Conservation (phyloP, 495 filamentous ascomycete species). For the Neurospora sp. region DNA sequence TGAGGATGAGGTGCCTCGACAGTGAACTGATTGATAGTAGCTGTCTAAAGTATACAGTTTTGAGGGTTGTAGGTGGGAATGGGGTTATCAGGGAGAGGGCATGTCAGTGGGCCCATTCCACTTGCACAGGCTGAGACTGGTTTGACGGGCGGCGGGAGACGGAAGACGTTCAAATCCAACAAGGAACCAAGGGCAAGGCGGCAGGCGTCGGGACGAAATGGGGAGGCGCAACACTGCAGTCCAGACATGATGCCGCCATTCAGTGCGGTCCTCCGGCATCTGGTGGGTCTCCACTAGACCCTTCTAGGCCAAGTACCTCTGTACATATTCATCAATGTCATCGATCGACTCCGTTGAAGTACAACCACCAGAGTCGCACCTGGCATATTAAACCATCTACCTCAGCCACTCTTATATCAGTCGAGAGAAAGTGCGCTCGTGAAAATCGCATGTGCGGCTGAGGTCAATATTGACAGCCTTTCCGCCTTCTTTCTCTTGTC, state of each 20-base stretch:
- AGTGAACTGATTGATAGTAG: neutral
- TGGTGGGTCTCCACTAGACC: neutral
- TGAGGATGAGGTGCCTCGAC: slow-evolving; percentile 9
- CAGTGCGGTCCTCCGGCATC: neutral
- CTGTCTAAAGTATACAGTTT: neutral
- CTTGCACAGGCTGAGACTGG: neutral
- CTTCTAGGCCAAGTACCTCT: neutral
- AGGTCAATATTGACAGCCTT: neutral
- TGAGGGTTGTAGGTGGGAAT: neutral
- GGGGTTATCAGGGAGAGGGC: neutral
- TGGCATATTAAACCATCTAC: neutral
- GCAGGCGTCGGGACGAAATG: slow-evolving; percentile 22
- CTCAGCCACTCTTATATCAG: neutral
- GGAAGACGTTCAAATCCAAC: slow-evolving; percentile 18
- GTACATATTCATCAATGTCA: neutral
- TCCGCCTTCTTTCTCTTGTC: neutral
- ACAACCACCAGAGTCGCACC: neutral
- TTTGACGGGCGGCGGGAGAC: slow-evolving; percentile 14
- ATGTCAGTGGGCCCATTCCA: neutral
- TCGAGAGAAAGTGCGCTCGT: neutral
- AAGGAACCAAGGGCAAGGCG: slow-evolving; percentile 12
- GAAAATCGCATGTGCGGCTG: neutral
- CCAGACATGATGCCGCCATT: neutral
- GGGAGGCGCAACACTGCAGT: slow-evolving; percentile 12
- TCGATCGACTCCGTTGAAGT: neutral